A percentile compares a stretch with the other conserved stretches of the same genome.
Evolutionary conservation across 768 basidiomycete genomes (phyloP).

Genomic region (Bullera alba): DNA sequence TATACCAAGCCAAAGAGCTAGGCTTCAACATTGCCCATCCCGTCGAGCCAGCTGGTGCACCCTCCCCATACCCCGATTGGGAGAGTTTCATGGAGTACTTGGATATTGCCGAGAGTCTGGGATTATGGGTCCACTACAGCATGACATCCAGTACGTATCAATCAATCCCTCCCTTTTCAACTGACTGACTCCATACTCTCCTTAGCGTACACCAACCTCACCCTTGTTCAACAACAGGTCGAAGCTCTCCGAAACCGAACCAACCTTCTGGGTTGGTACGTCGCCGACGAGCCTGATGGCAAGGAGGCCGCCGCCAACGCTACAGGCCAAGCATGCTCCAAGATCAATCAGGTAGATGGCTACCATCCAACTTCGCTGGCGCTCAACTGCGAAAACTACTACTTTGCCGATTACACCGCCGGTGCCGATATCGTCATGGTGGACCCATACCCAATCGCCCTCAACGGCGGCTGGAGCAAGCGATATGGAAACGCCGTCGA

Average conservation of each 20-base stretch:
- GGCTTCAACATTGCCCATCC: conserved; percentile 61
- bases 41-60: conserved; percentile 49
- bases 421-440: conserved; percentile 56
- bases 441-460: conserved; percentile 32
- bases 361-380: conserved; percentile 62
- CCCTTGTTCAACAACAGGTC: conserved; percentile 62
- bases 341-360: conserved; percentile 51
- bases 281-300: conserved; percentile 57
- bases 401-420: conserved; percentile 54
- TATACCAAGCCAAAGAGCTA: conserved; percentile 4
- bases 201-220: conserved; percentile 59
- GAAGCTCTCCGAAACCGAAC: conserved; percentile 60
- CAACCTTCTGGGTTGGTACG: conserved; percentile 62
- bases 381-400: conserved; percentile 59
- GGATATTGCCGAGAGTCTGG: conserved; percentile 59
- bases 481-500: conserved; percentile 32
- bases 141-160: conserved; percentile 54
- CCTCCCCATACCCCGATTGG: conserved; percentile 2
- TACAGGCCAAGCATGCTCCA: conserved; percentile 51
- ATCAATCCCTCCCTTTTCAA: background rate
- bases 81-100: conserved; percentile 47
- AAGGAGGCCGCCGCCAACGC: conserved; percentile 59
- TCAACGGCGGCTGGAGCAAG: conserved; percentile 28
- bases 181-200: too few relatives aligned
- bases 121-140: conserved; percentile 72